Evolutionary conservation across 1,139 yeast genomes (phyloP), one percentile per base, ranked within the genome.

Genomic region (Lizanozyma gosingica): DNA sequence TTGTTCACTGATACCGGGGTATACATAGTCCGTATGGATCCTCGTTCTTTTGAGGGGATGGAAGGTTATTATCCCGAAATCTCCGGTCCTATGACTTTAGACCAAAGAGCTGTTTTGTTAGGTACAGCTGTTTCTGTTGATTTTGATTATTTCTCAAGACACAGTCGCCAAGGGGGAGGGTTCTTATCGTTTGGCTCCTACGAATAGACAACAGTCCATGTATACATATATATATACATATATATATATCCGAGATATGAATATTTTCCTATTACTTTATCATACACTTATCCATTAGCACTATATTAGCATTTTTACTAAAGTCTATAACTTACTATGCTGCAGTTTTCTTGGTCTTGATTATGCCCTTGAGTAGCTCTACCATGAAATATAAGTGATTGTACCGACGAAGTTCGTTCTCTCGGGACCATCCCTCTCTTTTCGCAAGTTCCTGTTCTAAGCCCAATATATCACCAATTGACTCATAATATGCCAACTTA

Each of bases 1-100:
- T 62, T 90, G 53, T 83, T 90, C 55, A 90, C 97, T 0, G 97
- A 92, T 59, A 84, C 96, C 0, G 97, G 97, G 47, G 90, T 87
- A 2, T 92, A 92, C 58, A 77, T 88, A 11, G 63, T 92, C 33
- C 65, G 95, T 44, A 83, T 87, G 85, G 95, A 86, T 51, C 83
- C 90, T 2, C 67, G 71, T 11, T 67, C 81, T 48, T 76, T 79
- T 51, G 71, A 63, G 15, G 79, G 76, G 1, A 55, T 68, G 53
- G 73, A 69, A 14, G 59, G 59, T 35, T 41, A 62, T 37, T 71
- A 67, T 47, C 71, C 72, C 4, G 49, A 58, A 15, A 62, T 67
- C 1, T 61, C 72, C 1, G 72, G 70, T 2, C 70, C 70, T 3
- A 58, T 88, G 59, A 76, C 83, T 1, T 62, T 87, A 38, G 94